Conservation (phyloP, 257 asterid species). For the Solanum etuberosum region DNA sequence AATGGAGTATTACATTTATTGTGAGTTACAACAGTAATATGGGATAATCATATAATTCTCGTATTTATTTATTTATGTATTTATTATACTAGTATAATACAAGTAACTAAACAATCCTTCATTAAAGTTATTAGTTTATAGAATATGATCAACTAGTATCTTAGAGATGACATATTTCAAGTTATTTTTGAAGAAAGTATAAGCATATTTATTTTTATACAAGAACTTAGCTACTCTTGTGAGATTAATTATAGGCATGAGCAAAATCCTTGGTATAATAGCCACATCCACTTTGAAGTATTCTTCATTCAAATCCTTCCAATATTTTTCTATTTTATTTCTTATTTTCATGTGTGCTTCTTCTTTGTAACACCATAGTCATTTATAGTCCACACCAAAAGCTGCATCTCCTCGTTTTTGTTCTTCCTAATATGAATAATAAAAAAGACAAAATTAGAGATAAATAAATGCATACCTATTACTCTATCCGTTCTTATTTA, state of each 20-base stretch:
- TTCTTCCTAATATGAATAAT: not conserved
- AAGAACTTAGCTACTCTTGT: not conserved
- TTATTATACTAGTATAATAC: no score
- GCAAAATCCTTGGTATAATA: not conserved
- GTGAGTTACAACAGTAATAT: no score
- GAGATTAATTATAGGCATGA: not conserved
- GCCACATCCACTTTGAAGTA: not conserved
- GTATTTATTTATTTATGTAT: no score
- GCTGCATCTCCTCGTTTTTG: not conserved
- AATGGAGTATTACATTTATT: no score
- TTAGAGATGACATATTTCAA: not conserved
- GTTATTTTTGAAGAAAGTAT: not conserved
- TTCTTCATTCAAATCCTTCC: not conserved
- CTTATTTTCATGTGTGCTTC: not conserved
- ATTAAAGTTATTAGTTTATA: no score
- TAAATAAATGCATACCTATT: not conserved
- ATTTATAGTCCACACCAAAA: not conserved
- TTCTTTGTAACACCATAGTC: not conserved
- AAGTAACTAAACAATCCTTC: no score
- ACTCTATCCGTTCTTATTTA: no score
- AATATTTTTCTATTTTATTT: not conserved
- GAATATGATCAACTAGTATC: not conserved
- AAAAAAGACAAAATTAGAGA: not conserved
- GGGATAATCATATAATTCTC: no score
- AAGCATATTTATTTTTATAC: not conserved